Evolutionary conservation across 257 asterid species (phyloP).

Genomic region (Buddleja alternifolia): DNA sequence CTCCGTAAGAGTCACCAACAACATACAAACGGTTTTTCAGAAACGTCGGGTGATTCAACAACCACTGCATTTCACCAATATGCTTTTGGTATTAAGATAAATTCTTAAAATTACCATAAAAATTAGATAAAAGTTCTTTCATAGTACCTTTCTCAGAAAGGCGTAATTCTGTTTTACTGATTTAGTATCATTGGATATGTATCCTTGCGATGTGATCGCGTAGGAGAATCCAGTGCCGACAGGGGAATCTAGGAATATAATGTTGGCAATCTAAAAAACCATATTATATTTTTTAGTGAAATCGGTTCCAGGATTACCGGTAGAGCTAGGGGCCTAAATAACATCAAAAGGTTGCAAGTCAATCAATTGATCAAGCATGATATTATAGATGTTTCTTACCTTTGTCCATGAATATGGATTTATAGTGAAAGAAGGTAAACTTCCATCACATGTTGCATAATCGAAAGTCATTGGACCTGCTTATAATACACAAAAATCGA

Average conservation of each 20-base stretch:
- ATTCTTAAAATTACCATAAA: too few species aligned
- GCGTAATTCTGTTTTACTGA: not conserved
- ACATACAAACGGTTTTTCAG: slow-evolving; percentile 43
- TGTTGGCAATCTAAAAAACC: slow-evolving; percentile 27
- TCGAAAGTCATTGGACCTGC: slow-evolving; percentile 43
- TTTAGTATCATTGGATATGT: slow-evolving; percentile 24
- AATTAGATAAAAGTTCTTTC: not conserved
- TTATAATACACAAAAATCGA: not conserved
- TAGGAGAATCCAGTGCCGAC: slow-evolving; percentile 42
- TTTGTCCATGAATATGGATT: slow-evolving; percentile 50
- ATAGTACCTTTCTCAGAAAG: slow-evolving; percentile 28
- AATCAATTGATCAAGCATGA: not conserved
- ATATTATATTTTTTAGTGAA: too few species aligned
- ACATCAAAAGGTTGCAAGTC: too few species aligned
- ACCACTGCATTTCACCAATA: slow-evolving; percentile 52
- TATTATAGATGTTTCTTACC: slow-evolving; percentile 21
- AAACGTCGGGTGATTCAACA: slow-evolving; percentile 47
- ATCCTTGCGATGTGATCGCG: slow-evolving; percentile 9
- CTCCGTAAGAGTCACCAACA: slow-evolving; percentile 66
- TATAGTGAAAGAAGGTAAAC: slow-evolving; percentile 31
- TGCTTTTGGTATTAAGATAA: too few species aligned
- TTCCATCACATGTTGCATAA: slow-evolving; percentile 13
- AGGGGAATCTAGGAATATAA: slow-evolving; percentile 37
- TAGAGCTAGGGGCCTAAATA: too few species aligned
- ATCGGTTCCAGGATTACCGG: too few species aligned